These are phyloP conservation scores for Withania somnifera DNA, from an alignment of 305 asterid genomes.

Conservation along the genomic window DNA sequence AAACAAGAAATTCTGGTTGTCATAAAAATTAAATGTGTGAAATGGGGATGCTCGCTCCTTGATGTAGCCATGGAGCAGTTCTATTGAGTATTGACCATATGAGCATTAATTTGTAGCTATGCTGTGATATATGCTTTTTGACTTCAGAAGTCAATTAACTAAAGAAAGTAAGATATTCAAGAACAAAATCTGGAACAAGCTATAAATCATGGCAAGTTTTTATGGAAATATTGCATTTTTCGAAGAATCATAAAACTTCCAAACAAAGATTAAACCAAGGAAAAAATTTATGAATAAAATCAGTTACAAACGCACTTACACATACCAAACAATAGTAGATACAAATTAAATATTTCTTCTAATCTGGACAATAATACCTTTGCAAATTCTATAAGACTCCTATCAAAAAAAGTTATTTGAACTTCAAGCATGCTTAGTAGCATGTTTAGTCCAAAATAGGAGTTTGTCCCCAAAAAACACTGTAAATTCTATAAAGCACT, in stretches of 20 bases:
- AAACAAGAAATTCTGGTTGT: conserved; percentile 4
- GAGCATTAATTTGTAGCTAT: background rate
- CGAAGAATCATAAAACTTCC: background rate
- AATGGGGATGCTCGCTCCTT: background rate
- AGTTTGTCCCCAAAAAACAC: background rate
- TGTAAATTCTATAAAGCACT: background rate
- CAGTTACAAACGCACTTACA: background rate
- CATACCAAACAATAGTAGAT: background rate
- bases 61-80: background rate
- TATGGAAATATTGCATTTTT: background rate
- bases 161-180: background rate
- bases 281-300: background rate
- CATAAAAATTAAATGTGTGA: background rate
- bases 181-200: background rate
- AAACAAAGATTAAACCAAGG: background rate
- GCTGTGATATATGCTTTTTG: background rate
- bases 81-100: background rate
- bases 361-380: background rate
- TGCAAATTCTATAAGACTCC: too few relatives aligned
- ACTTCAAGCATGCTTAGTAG: too few relatives aligned
- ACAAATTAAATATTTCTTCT: background rate
- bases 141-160: background rate
- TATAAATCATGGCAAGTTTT: background rate
- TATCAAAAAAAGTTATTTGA: too few relatives aligned
- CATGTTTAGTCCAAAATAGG: too few relatives aligned